Evolutionary conservation across 2,329 filamentous ascomycete species (phyloP).

Genomic region (Aspergillus costaricaensis): DNA sequence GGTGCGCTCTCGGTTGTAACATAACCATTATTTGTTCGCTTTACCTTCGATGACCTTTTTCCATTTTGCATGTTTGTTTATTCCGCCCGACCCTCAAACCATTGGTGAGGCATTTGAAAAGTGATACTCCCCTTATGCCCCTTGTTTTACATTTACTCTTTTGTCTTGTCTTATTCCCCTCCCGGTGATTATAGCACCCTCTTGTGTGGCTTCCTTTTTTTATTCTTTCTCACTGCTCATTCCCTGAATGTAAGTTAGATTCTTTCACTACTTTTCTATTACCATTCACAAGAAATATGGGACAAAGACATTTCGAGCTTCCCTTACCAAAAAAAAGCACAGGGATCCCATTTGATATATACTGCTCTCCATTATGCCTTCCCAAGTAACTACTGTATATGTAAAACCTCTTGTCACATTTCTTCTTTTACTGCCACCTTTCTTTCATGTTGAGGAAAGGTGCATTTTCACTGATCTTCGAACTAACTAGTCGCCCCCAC

Average conservation of each 20-base stretch:
- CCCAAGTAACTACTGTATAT: too few relatives aligned
- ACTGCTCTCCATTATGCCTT: too few relatives aligned
- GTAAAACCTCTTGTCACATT: too few relatives aligned
- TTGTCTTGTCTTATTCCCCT: slow-evolving; percentile 4
- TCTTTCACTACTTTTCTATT: slow-evolving; percentile 10
- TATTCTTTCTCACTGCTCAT: slow-evolving; percentile 9
- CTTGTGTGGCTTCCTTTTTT: slow-evolving; percentile 9
- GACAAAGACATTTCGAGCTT: slow-evolving; percentile 1
- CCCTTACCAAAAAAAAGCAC: background rate
- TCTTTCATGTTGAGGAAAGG: background rate
- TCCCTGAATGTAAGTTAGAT: slow-evolving; percentile 19
- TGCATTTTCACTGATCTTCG: background rate
- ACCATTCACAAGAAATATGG: slow-evolving; percentile 9
- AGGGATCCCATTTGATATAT: background rate
- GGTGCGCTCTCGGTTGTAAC: slow-evolving; percentile 13
- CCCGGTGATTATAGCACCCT: slow-evolving; percentile 3
- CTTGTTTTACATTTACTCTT: background rate
- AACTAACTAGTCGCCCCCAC: background rate
- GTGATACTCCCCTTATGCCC: slow-evolving; percentile 23
- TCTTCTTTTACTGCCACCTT: background rate
- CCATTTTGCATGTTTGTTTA: slow-evolving; percentile 19
- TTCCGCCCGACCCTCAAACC: slow-evolving; percentile 8
- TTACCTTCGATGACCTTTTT: slow-evolving; percentile 11
- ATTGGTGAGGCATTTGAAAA: slow-evolving; percentile 19
- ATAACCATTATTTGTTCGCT: slow-evolving; percentile 4